These are phyloP conservation scores for Evansstolkia leycettana DNA, from an alignment of 495 filamentous ascomycete species.

Conservation along the genomic window DNA sequence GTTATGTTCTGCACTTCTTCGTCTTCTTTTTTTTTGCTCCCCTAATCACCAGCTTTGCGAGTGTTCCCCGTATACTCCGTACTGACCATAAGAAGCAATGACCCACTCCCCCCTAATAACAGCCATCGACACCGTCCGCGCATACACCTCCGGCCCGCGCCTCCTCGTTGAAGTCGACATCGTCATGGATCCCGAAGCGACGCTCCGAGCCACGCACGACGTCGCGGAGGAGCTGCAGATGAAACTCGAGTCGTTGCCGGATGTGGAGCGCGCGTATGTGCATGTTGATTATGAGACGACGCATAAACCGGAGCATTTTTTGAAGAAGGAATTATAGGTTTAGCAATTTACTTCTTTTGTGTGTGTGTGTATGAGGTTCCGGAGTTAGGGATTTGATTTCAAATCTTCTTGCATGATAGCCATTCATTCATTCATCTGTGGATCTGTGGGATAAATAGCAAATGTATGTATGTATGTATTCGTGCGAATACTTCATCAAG, in stretches of 20 bases:
- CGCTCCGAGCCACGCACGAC: slow-evolving; percentile 75
- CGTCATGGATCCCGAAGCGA: slow-evolving; percentile 61
- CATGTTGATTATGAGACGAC: slow-evolving; percentile 96
- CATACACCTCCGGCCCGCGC: slow-evolving; percentile 82
- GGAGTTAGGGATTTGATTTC: background rate
- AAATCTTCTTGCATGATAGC: too few species aligned
- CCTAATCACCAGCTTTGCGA: too few species aligned
- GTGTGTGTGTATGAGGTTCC: too few species aligned
- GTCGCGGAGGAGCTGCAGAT: slow-evolving; percentile 89
- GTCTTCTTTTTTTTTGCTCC: too few species aligned
- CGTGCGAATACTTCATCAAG: too few species aligned
- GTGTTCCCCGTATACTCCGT: too few species aligned
- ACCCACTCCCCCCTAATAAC: slow-evolving; percentile 74
- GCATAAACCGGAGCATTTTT: slow-evolving; percentile 76
- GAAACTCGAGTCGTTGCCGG: slow-evolving; percentile 83
- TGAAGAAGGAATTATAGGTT: slow-evolving; percentile 48
- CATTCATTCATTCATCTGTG: too few species aligned
- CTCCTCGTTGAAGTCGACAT: slow-evolving; percentile 86
- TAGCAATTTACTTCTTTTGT: background rate
- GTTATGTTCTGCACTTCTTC: too few species aligned
- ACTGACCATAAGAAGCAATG: slow-evolving; percentile 52
- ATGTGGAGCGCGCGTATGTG: slow-evolving; percentile 91
- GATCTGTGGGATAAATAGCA: too few species aligned
- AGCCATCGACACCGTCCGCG: slow-evolving; percentile 87
- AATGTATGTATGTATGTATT: too few species aligned